These are phyloP conservation scores for Hyaloperonospora brassicae DNA, from an alignment of 352 stramenopile species.

Conservation along the genomic window DNA sequence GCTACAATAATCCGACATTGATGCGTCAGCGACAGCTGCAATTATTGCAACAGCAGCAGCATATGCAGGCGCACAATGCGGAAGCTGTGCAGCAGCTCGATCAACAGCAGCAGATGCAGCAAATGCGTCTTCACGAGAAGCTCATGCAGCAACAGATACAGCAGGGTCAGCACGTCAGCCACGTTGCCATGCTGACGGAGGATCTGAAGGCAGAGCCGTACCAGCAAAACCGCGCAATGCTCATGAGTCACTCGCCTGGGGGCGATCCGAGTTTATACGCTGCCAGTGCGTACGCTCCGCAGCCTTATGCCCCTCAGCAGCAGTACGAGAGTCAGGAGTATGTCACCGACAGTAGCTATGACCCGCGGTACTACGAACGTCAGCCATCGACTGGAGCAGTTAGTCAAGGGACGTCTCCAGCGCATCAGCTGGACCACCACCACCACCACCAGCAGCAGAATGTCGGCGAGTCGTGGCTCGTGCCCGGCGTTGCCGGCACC, in stretches of 20 bases:
- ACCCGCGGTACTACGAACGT: slow-evolving; percentile 35
- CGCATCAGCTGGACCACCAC: slow-evolving; percentile 27
- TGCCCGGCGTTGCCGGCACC: slow-evolving; percentile 8
- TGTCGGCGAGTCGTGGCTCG: slow-evolving; percentile 17
- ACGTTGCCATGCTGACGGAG: slow-evolving; percentile 33
- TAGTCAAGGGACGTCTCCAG: slow-evolving; percentile 23
- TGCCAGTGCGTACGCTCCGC: slow-evolving; percentile 25
- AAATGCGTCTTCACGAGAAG: slow-evolving; percentile 61
- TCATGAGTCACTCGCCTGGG: slow-evolving; percentile 28
- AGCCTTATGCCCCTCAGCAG: slow-evolving; percentile 23
- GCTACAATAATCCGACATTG: slow-evolving; percentile 52
- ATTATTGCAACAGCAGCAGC: slow-evolving; percentile 64
- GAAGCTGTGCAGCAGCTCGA: slow-evolving; percentile 60
- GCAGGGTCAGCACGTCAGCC: slow-evolving; percentile 43
- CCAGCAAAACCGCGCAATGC: slow-evolving; percentile 20
- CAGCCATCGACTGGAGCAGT: slow-evolving; percentile 16
- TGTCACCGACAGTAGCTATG: slow-evolving; percentile 22
- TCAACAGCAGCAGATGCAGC: slow-evolving; percentile 66
- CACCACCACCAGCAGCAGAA: slow-evolving; percentile 27
- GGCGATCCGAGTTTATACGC: slow-evolving; percentile 30
- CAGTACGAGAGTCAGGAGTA: slow-evolving; percentile 34
- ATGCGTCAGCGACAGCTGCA: slow-evolving; percentile 64
- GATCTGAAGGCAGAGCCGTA: slow-evolving; percentile 37
- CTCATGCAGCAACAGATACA: slow-evolving; percentile 63
- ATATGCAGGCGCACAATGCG: slow-evolving; percentile 50